phyloP scores from a whole-genome alignment of 31 red algal species.

The Odonthalia washingtoniensis region DNA sequence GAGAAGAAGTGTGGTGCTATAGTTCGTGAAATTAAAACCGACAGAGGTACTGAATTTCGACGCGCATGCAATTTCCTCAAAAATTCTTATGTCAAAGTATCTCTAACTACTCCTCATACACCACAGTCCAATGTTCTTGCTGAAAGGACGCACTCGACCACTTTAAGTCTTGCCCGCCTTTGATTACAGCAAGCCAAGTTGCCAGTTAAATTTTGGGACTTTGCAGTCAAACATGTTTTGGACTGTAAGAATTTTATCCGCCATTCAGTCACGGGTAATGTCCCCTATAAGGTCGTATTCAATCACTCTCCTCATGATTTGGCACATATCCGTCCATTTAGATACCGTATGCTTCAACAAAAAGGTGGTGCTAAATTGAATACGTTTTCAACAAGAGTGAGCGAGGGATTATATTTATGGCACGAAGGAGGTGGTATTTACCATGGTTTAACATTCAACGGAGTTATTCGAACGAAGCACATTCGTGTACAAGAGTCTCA shows the following conservation, averaged over 20 bases:
- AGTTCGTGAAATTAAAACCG: conserved; percentile 23
- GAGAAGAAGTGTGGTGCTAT: conserved; percentile 21
- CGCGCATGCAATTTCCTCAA: conserved; percentile 2
- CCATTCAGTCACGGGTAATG: background rate
- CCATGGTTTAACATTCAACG: background rate
- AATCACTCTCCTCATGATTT: background rate
- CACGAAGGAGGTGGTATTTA: conserved; percentile 31
- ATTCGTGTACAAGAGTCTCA: conserved; percentile 15
- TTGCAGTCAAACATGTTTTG: conserved; percentile 20
- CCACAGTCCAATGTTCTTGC: conserved; percentile 43
- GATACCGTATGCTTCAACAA: conserved; percentile 22
- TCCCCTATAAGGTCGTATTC: background rate
- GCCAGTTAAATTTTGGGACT: background rate
- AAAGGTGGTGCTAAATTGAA: background rate
- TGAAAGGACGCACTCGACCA: conserved; percentile 15
- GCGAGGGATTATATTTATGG: background rate
- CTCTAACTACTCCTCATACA: conserved; percentile 19
- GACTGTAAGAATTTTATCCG: background rate
- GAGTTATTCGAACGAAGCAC: conserved; percentile 12
- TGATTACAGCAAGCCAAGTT: conserved; percentile 21
- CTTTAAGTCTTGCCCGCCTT: background rate
- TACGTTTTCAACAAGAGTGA: background rate
- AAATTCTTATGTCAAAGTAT: background rate
- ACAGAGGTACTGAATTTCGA: conserved; percentile 41
- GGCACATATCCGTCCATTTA: conserved; percentile 9